Base-by-base conservation (phyloP, 2,329 filamentous ascomycete genomes). In the Ceratocystis huliohia region DNA sequence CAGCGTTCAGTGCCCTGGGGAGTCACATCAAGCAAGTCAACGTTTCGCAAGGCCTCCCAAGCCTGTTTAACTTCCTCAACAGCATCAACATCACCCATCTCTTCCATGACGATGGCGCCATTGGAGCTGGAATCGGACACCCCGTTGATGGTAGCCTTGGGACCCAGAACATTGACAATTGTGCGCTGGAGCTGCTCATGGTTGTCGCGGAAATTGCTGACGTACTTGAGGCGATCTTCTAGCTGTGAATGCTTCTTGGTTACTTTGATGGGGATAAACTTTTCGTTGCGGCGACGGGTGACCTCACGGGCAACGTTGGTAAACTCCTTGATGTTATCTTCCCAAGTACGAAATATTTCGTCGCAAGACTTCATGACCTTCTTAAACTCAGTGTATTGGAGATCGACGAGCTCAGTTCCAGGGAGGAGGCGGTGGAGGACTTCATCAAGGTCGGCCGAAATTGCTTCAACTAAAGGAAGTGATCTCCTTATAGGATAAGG, bases 201-300 rank as follows among this genome's bases (percentile, higher is more conserved):
- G 73, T 97, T 96, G 72, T 93, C 89, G 30, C 94, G 86, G 79
- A 99, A 99, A 22, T 89, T 96, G 72, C 86, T 85, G 70, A 99
- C 91, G 74, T 99, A 99, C 72, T 89, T 91, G 70, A 99, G 81
- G 56, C 94, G 86, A 69, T 94, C 88, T 75, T 97, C 91, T 30
- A 94, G 89, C 74, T 93, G 89, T 48, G 85, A 87, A 74, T 99
- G 94, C 71, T 89, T 88, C 69, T 91, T 88, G 70, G 82, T 84
- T 74, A 99, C 92, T 78, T 97, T 97, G 80, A 99, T 97, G 3
- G 93, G 92, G 70, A 99, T 96, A 75, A 99, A 99, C 75, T 96
- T 96, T 75, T 97, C 95, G 73, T 96, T 95, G 71, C 94, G 85
- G 71, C 92, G 88, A 70, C 93, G 85, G 2, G 91, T 96, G 5